These are phyloP conservation scores for Oxalis stricta DNA, from an alignment of 441 rosid genomes.

Conservation along the genomic window DNA sequence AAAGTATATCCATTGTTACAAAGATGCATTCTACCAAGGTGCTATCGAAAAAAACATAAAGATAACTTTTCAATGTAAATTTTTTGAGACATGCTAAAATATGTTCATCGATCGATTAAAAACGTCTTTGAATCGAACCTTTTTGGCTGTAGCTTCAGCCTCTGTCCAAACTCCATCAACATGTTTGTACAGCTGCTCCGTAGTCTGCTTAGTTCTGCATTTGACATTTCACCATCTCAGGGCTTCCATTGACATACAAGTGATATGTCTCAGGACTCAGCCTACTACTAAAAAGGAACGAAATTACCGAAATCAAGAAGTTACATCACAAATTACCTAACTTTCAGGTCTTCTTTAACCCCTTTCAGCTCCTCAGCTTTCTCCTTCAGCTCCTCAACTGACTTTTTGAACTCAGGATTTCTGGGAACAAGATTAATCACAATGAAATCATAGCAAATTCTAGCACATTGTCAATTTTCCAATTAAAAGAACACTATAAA, in stretches of 20 bases:
- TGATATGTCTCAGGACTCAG: conserved; percentile 44
- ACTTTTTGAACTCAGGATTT: conserved; percentile 55
- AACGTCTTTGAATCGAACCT: conserved; percentile 27
- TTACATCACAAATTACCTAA: conserved; percentile 35
- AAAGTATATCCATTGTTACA: not conserved
- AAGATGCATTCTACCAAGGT: not conserved
- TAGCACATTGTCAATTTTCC: not conserved
- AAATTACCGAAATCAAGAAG: conserved; percentile 3
- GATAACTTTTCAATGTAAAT: too few relatives aligned
- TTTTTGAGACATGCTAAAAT: too few relatives aligned
- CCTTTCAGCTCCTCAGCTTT: conserved; percentile 59
- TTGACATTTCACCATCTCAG: conserved; percentile 60
- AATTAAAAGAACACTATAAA: not conserved
- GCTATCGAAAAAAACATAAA: not conserved
- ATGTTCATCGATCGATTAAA: too few relatives aligned
- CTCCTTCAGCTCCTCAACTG: conserved; percentile 67
- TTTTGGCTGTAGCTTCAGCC: conserved; percentile 80
- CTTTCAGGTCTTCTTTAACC: conserved; percentile 56
- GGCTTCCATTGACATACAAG: conserved; percentile 47
- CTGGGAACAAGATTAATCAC: conserved; percentile 29
- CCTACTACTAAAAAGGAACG: conserved; percentile 28
- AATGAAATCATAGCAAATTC: too few relatives aligned
- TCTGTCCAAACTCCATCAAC: conserved; percentile 82
- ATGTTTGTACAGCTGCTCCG: conserved; percentile 74
- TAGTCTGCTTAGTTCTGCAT: conserved; percentile 89